phyloP scores from a whole-genome alignment of 768 basidiomycete genomes.

The Calvatia gigantea region DNA sequence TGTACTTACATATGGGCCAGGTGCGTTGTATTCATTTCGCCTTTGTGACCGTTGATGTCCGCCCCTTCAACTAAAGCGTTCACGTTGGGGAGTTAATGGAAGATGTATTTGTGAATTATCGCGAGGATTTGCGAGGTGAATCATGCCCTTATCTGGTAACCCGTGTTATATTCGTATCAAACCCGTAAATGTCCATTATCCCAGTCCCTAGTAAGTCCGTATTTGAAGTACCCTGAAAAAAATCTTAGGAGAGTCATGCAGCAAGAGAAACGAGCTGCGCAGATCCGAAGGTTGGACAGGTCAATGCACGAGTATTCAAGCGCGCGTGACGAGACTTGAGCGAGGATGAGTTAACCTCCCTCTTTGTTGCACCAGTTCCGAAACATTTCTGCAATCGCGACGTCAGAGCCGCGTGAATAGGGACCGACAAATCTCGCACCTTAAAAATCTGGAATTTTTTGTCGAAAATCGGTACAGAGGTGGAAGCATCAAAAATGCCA shows the following conservation, averaged over 20 bases:
- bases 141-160: neutral
- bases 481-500: neutral
- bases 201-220: neutral
- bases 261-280: neutral
- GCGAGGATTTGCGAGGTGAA: conserved; percentile 79
- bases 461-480: neutral
- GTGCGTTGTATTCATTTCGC: conserved; percentile 1
- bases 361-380: neutral
- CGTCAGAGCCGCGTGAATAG: neutral
- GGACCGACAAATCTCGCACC: neutral
- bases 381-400: neutral
- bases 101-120: conserved; percentile 91
- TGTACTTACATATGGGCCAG: neutral
- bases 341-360: neutral
- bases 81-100: conserved; percentile 95
- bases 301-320: neutral
- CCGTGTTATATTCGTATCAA: neutral
- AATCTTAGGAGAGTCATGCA: neutral
- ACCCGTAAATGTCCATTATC: neutral
- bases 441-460: conserved; percentile 5
- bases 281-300: neutral
- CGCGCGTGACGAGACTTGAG: neutral
- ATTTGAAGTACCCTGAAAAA: neutral
- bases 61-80: conserved; percentile 88
- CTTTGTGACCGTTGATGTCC: conserved; percentile 33